Evolutionary conservation across 2,329 filamentous ascomycete species (phyloP).

Genomic region (Penicillium polonicum): DNA sequence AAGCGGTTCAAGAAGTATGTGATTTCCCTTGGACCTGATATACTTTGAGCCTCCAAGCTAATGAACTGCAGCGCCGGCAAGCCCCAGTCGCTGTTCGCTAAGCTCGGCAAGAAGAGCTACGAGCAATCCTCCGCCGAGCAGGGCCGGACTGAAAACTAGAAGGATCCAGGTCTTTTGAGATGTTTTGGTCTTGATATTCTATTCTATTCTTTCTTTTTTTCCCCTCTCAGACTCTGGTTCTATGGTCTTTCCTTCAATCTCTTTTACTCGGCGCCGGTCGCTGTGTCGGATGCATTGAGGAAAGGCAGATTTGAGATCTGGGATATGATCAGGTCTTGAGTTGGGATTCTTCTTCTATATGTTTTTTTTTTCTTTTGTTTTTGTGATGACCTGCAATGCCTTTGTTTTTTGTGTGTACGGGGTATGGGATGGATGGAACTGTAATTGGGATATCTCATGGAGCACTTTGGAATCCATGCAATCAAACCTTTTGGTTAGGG

Average conservation of each 20-base stretch:
- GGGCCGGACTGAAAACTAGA: conserved; percentile 16
- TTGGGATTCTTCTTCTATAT: background rate
- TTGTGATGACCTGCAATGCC: conserved; percentile 29
- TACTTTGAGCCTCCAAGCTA: background rate
- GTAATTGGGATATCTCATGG: conserved; percentile 15
- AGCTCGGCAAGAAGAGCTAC: conserved; percentile 47
- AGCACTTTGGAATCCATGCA: conserved; percentile 9
- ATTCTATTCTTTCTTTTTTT: background rate
- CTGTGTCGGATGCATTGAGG: conserved; percentile 12
- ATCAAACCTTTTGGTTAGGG: background rate
- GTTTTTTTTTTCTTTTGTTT: conserved; percentile 10
- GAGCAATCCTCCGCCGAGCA: conserved; percentile 37
- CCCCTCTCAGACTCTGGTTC: background rate
- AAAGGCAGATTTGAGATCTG: conserved; percentile 4
- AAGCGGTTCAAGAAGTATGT: conserved; percentile 50
- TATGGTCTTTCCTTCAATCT: conserved; percentile 10
- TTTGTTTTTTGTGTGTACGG: conserved; percentile 18
- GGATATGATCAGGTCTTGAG: background rate
- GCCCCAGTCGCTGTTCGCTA: conserved; percentile 48
- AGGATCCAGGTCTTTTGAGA: background rate
- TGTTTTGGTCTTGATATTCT: background rate
- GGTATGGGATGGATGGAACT: conserved; percentile 13
- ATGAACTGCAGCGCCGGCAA: conserved; percentile 35
- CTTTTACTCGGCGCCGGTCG: conserved; percentile 15
- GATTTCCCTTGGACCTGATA: background rate